phyloP scores from a whole-genome alignment of 768 basidiomycete genomes.

The Psilocybe tampanensis region DNA sequence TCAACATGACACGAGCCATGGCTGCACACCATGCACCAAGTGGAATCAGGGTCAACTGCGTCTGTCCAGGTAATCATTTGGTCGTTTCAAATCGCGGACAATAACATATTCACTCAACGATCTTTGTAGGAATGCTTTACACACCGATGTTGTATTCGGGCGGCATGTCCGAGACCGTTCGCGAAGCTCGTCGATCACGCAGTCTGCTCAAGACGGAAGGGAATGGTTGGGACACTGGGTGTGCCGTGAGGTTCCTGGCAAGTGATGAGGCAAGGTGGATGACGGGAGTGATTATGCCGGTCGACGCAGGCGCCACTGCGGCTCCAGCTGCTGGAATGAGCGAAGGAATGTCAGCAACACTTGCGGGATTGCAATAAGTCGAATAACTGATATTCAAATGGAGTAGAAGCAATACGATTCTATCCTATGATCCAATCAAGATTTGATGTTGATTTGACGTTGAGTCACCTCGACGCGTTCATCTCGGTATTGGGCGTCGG shows the following conservation, averaged over 20 bases:
- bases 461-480: no score
- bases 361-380: neutral
- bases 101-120: neutral
- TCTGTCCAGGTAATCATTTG: constrained; percentile 37
- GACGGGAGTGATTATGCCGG: constrained; percentile 40
- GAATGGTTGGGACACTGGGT: constrained; percentile 45
- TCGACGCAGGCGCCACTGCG: constrained; percentile 43
- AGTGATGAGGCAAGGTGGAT: constrained; percentile 47
- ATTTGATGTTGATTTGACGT: no score
- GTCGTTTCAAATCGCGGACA: neutral
- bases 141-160: constrained; percentile 43
- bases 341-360: constrained; percentile 17
- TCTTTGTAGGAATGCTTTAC: constrained; percentile 36
- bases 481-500: no score
- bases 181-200: constrained; percentile 36
- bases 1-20: constrained; percentile 49
- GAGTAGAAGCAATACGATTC: no score
- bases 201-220: constrained; percentile 44
- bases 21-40: constrained; percentile 42
- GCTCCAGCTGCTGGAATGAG: constrained; percentile 25
- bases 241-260: constrained; percentile 40
- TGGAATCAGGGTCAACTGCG: constrained; percentile 43
- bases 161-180: constrained; percentile 36
- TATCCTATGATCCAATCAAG: no score
- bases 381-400: neutral